phyloP scores from a whole-genome alignment of 768 basidiomycete genomes.

The Pulveroboletus sp. region DNA sequence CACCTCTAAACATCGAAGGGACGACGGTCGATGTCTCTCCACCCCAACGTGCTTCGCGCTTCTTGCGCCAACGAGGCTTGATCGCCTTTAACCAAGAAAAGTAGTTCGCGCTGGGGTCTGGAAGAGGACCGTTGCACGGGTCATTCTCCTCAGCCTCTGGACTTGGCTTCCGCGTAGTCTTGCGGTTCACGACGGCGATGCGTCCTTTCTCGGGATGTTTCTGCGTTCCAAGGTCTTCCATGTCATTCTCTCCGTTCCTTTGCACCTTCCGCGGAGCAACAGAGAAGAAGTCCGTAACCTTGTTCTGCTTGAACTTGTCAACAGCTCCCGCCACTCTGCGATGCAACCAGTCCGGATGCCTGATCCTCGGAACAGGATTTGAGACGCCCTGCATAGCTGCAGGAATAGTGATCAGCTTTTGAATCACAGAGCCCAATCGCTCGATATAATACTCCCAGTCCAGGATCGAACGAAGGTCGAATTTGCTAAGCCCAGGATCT shows the following conservation, averaged over 20 bases:
- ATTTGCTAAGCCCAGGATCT: conserved; percentile 81
- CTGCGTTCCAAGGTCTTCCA: conserved; percentile 54
- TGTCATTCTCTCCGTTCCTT: conserved; percentile 38
- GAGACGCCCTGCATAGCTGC: conserved; percentile 97
- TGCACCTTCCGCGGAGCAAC: conserved; percentile 11
- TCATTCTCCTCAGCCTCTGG: conserved; percentile 39
- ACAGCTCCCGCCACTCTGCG: conserved; percentile 84
- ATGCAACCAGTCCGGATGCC: conserved; percentile 97
- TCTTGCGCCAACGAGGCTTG: conserved; percentile 73
- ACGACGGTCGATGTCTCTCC: conserved; percentile 42
- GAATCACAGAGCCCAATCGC: conserved; percentile 94
- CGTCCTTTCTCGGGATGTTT: conserved; percentile 34
- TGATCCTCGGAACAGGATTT: conserved; percentile 94
- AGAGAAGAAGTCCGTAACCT: conserved; percentile 90
- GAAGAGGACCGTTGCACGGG: conserved; percentile 39
- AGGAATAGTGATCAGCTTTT: conserved; percentile 98
- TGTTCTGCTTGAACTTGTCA: conserved; percentile 98
- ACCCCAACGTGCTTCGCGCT: conserved; percentile 46
- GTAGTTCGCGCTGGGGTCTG: conserved; percentile 66
- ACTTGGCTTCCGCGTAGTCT: conserved; percentile 39
- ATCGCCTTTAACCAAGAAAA: conserved; percentile 75
- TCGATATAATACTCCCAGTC: conserved; percentile 99
- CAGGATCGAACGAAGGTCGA: conserved; percentile 90
- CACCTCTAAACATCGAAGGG: conserved; percentile 74
- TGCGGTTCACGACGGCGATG: conserved; percentile 54